These are phyloP conservation scores for Rhizopogon roseolus DNA, from an alignment of 768 basidiomycete genomes.

Conservation along the genomic window DNA sequence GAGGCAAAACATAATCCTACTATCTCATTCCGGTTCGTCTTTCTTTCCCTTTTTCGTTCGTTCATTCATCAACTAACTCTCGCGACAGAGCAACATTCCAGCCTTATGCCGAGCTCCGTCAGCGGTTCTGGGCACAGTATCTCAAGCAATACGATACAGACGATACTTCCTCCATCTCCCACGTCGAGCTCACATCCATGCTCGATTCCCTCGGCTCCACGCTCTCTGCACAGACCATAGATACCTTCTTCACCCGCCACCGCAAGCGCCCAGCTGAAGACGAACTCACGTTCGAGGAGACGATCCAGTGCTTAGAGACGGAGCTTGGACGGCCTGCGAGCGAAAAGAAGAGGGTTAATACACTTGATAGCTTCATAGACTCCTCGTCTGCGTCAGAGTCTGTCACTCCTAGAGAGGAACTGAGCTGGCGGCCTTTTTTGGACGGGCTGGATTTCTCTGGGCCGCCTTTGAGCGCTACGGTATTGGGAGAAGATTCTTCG, in stretches of 20 bases:
- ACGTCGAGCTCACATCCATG: slow-evolving; percentile 89
- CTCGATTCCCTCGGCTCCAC: slow-evolving; percentile 97
- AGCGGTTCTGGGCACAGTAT: slow-evolving; percentile 88
- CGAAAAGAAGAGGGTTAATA: slow-evolving; percentile 66
- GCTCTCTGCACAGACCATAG: slow-evolving; percentile 70
- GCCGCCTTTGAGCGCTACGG: slow-evolving; percentile 30
- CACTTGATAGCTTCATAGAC: slow-evolving; percentile 37
- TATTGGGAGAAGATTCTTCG: slow-evolving; percentile 22
- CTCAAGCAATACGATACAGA: slow-evolving; percentile 88
- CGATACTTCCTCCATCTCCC: slow-evolving; percentile 68
- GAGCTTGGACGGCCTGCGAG: slow-evolving; percentile 70
- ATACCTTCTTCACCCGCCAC: slow-evolving; percentile 73
- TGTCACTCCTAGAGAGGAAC: slow-evolving; percentile 42
- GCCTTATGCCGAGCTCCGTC: slow-evolving; percentile 87
- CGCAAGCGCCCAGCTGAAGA: slow-evolving; percentile 61
- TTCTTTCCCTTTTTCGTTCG: not conserved
- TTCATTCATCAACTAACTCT: not conserved
- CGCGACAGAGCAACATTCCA: slow-evolving; percentile 81
- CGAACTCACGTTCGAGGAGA: slow-evolving; percentile 74
- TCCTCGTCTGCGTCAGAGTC: slow-evolving; percentile 20
- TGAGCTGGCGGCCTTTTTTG: slow-evolving; percentile 36
- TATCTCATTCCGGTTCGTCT: slow-evolving; percentile 58
- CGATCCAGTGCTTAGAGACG: slow-evolving; percentile 79
- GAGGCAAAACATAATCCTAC: slow-evolving; percentile 68
- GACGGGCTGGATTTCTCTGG: slow-evolving; percentile 63